Percentiles rank a stretch among this genome's conserved stretches.
These are phyloP conservation scores for Epipyxis sp. DNA, from an alignment of 108 stramenopile species.

Conservation along the genomic window DNA sequence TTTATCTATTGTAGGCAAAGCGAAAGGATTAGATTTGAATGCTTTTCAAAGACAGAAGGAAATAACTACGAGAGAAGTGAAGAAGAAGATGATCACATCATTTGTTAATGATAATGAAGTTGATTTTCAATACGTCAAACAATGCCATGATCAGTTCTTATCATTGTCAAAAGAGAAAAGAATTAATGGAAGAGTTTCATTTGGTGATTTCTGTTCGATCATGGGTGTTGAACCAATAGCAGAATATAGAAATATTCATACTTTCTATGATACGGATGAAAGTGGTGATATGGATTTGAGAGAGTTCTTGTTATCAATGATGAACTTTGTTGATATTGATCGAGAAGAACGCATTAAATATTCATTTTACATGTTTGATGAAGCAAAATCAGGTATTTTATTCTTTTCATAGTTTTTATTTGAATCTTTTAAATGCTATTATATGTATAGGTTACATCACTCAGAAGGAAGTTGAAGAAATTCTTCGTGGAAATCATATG, in stretches of 20 bases:
- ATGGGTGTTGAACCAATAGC: constrained; percentile 61
- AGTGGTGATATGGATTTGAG: constrained; percentile 49
- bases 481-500: constrained; percentile 33
- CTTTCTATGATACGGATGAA: constrained; percentile 49
- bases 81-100: constrained; percentile 36
- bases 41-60: constrained; percentile 33
- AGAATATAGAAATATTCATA: constrained; percentile 62
- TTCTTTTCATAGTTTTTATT: constrained; percentile 55
- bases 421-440: too few species aligned
- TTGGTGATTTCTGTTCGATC: constrained; percentile 52
- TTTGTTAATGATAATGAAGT: constrained; percentile 39
- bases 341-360: constrained; percentile 58
- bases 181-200: constrained; percentile 35
- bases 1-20: too few species aligned
- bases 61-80: constrained; percentile 30
- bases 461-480: constrained; percentile 51
- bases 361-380: constrained; percentile 69
- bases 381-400: constrained; percentile 62
- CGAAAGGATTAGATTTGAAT: neutral
- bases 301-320: constrained; percentile 64
- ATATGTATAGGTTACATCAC: too few species aligned
- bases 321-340: constrained; percentile 61
- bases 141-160: neutral
- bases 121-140: constrained; percentile 3
- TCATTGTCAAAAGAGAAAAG: constrained; percentile 18